Evolutionary conservation across 1,284 basidiomycete genomes (phyloP), one percentile per base, ranked within the genome.

Genomic region (Apiotrichum gracile): DNA sequence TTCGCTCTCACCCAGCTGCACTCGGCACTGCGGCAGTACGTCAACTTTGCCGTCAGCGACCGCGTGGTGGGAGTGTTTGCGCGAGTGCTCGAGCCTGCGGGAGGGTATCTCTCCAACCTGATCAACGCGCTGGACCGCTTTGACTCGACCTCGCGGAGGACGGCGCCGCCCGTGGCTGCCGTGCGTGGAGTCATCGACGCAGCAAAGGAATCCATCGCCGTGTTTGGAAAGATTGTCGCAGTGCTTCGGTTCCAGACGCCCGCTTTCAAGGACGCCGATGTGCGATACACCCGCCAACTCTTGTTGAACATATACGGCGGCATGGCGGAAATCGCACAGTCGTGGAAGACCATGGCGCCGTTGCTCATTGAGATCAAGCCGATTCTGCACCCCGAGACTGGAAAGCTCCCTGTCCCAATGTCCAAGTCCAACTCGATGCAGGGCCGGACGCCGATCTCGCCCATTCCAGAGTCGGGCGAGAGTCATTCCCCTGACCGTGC

Each of bases 1-100:
- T 98, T 97, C 69, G 87, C 91, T 2, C 80, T 94, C 51, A 91
- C 89, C 27, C 93, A 97, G 74, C 84, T 97, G 27, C 88, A 97
- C 68, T 84, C 91, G 57, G 86, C 90, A 0, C 78, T 99, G 25
- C 85, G 89, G 54, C 89, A 96, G 65, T 96, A 94, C 74, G 86
- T 88, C 46, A 81, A 85, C 16, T 88, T 90, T 61, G 87, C 87
- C 22, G 84, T 86, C 49, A 87, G 93, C 66, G 91, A 93, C 57
- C 83, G 90, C n/a, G 72, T 96, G 31, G 84, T 88, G 13, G 83
- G 85, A 5, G 82, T 90, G 5, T 79, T 97, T 55, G 79, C 83
- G 47, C 87, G 91, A 65, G 87, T 93, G 22, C 81, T 94, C 55
- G 86, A 90, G 61, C 86, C 91, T 8, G 91, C 91, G 0, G 86